A percentile compares a stretch with the other conserved stretches of the same genome.
phyloP scores from a whole-genome alignment of 164 flowering plant species.

The Nelumbo lutea region DNA sequence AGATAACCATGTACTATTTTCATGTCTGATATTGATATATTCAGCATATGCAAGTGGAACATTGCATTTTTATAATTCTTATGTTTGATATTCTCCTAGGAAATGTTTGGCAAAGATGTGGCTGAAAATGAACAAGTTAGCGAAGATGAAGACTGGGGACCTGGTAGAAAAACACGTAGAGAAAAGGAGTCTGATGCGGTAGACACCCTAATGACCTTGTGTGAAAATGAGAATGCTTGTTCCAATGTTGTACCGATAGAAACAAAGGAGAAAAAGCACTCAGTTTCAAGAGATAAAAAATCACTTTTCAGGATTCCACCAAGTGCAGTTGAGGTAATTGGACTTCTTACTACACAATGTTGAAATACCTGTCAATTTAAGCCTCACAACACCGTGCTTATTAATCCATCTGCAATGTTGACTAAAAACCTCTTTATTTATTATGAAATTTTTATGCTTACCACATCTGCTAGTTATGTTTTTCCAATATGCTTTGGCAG shows the following conservation, averaged over 20 bases:
- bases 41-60: too few species aligned
- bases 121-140: conserved; percentile 51
- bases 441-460: conserved; percentile 1
- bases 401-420: neutral
- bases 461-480: neutral
- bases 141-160: conserved; percentile 99
- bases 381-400: neutral
- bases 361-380: neutral
- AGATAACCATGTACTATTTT: too few species aligned
- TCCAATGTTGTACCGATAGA: conserved; percentile 19
- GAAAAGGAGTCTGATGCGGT: conserved; percentile 69
- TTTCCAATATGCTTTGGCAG: conserved; percentile 34
- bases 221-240: conserved; percentile 34
- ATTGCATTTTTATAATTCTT: neutral
- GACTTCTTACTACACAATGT: neutral
- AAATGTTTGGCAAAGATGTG: conserved; percentile 90
- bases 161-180: conserved; percentile 51
- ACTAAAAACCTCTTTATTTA: neutral
- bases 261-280: conserved; percentile 19
- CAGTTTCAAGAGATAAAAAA: conserved; percentile 30
- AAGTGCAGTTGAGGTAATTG: conserved; percentile 67
- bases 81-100: conserved; percentile 34
- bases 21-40: too few species aligned
- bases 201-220: conserved; percentile 46
- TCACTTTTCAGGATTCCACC: conserved; percentile 59